Evolutionary conservation across 1,284 basidiomycete species (phyloP).

Genomic region (Ganoderma resinaceum): DNA sequence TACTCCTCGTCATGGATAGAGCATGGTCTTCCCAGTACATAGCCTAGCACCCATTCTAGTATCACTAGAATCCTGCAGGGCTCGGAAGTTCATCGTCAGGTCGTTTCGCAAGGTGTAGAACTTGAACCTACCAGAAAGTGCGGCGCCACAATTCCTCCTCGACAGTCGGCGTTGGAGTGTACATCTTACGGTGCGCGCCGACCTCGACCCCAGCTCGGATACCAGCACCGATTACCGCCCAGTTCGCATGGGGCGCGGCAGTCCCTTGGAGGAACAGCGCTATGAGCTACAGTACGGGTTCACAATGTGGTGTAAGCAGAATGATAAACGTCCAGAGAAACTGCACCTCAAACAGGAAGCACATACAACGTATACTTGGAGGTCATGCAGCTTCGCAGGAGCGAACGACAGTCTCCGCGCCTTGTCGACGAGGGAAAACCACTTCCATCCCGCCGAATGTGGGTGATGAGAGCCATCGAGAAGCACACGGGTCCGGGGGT

Average conservation of each 20-base stretch:
- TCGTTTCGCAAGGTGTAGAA: not conserved
- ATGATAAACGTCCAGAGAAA: too few relatives aligned
- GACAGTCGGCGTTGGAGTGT: slow-evolving; percentile 34
- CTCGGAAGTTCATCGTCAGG: too few relatives aligned
- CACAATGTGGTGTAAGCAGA: too few relatives aligned
- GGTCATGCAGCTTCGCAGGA: not conserved
- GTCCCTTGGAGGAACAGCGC: slow-evolving; percentile 48
- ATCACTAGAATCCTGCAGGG: slow-evolving; percentile 61
- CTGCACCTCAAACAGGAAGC: too few relatives aligned
- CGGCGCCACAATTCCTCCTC: slow-evolving; percentile 65
- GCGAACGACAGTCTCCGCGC: slow-evolving; percentile 62
- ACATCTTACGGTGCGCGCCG: slow-evolving; percentile 48
- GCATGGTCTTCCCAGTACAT: slow-evolving; percentile 78
- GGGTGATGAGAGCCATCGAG: slow-evolving; percentile 48
- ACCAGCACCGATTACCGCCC: slow-evolving; percentile 58
- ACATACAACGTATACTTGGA: not conserved
- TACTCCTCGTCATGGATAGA: slow-evolving; percentile 88
- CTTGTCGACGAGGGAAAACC: slow-evolving; percentile 67
- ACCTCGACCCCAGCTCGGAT: slow-evolving; percentile 55
- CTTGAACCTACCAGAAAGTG: slow-evolving; percentile 71
- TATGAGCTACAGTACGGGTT: slow-evolving; percentile 36
- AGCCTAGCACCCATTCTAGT: slow-evolving; percentile 68
- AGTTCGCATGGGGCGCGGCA: slow-evolving; percentile 55
- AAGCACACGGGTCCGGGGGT: slow-evolving; percentile 73
- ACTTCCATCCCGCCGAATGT: slow-evolving; percentile 79